phyloP scores from a whole-genome alignment of 352 stramenopile species.

The Pythium folliculosum region DNA sequence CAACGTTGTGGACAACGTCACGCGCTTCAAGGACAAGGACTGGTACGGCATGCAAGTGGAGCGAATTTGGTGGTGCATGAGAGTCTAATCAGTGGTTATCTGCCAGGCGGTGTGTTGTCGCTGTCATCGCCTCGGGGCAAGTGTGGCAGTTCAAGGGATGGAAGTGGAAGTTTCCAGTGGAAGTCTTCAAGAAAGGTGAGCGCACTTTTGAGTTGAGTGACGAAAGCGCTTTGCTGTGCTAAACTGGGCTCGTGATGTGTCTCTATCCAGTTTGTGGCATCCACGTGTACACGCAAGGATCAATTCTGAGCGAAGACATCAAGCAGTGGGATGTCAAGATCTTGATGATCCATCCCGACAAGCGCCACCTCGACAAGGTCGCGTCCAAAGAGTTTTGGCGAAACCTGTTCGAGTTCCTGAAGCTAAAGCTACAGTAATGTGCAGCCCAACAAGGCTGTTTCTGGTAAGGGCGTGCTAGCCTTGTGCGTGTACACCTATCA shows the following conservation, averaged over 20 bases:
- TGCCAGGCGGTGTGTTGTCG: constrained; percentile 83
- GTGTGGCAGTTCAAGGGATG: constrained; percentile 94
- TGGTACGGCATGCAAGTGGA: constrained; percentile 49
- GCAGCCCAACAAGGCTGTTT: not conserved
- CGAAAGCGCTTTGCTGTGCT: not conserved
- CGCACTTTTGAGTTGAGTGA: not conserved
- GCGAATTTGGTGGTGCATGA: not conserved
- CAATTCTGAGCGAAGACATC: constrained; percentile 76
- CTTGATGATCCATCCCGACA: constrained; percentile 91
- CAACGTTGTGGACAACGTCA: constrained; percentile 88
- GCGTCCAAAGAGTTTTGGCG: constrained; percentile 90
- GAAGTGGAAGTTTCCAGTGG: constrained; percentile 91
- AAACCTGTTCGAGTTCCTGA: constrained; percentile 88
- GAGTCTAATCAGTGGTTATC: not conserved
- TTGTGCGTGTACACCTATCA: not conserved
- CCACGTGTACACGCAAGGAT: constrained; percentile 85
- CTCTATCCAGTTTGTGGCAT: constrained; percentile 64
- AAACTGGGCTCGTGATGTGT: not conserved
- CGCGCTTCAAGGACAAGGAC: constrained; percentile 83
- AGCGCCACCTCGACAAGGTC: constrained; percentile 91
- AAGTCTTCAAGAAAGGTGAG: constrained; percentile 90
- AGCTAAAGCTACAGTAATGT: constrained; percentile 75
- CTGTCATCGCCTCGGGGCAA: constrained; percentile 88
- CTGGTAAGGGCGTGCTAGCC: not conserved
- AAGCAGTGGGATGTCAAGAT: constrained; percentile 91